Evolutionary conservation across 176 grass and related monocot genomes (phyloP).

Genomic region (Juncus inflexus): DNA sequence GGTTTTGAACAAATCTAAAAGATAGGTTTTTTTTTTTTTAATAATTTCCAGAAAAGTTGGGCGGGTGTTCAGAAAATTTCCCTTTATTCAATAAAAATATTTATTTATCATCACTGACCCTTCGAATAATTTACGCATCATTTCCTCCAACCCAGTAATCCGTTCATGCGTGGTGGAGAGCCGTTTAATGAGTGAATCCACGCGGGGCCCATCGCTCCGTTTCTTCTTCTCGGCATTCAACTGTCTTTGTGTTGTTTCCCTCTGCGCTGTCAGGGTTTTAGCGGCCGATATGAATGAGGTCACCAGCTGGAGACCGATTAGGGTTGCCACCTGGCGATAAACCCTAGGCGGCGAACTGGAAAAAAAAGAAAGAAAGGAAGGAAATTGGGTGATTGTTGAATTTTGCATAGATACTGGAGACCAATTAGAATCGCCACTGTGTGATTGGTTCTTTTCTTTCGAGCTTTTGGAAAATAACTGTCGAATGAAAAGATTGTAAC

Average conservation of each 20-base stretch:
- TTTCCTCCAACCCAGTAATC: slow-evolving; percentile 76
- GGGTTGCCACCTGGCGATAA: slow-evolving; percentile 78
- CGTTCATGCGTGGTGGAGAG: slow-evolving; percentile 72
- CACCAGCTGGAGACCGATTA: slow-evolving; percentile 90
- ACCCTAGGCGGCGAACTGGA: slow-evolving; percentile 91
- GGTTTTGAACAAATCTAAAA: too few species aligned
- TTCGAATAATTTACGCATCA: slow-evolving; percentile 87
- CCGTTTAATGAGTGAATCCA: slow-evolving; percentile 91
- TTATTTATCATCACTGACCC: slow-evolving; percentile 47
- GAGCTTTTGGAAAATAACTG: too few species aligned
- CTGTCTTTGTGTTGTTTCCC: slow-evolving; percentile 93
- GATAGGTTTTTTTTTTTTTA: too few species aligned
- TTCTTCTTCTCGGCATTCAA: slow-evolving; percentile 96
- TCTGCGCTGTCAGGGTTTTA: slow-evolving; percentile 80
- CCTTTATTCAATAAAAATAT: too few species aligned
- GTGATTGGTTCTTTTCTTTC: too few species aligned
- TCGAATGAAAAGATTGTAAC: too few species aligned
- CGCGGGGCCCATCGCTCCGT: slow-evolving; percentile 61
- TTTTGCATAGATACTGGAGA: neutral
- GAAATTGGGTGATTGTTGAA: neutral
- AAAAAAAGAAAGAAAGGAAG: neutral
- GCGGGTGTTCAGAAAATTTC: too few species aligned
- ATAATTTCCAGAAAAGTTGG: too few species aligned
- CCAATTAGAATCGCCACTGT: too few species aligned
- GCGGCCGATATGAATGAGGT: slow-evolving; percentile 87